phyloP scores from a whole-genome alignment of 352 stramenopile species.

The Hyphochytrium catenoides region DNA sequence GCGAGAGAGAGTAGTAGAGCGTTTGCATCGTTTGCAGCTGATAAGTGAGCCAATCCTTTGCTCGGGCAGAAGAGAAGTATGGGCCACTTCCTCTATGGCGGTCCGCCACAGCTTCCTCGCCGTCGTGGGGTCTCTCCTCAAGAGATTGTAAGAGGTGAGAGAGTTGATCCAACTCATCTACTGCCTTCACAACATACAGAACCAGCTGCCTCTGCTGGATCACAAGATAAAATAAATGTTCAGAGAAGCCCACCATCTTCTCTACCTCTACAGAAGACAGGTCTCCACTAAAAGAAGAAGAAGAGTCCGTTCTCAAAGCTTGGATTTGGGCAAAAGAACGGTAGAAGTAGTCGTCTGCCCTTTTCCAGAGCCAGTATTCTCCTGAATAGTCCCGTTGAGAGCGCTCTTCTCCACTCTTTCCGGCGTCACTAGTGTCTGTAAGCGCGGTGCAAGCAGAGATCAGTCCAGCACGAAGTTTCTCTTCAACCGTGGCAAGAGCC shows the following conservation, averaged over 20 bases:
- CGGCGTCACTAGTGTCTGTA: too few species aligned
- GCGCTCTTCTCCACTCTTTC: too few species aligned
- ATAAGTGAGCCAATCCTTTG: too few species aligned
- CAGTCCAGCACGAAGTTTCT: too few species aligned
- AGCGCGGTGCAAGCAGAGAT: too few species aligned
- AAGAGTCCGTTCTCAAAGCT: constrained; percentile 38
- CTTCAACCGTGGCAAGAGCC: too few species aligned
- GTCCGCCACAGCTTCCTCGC: too few species aligned
- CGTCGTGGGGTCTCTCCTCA: constrained; percentile 22
- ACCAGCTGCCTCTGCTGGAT: constrained; percentile 62
- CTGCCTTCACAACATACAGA: constrained; percentile 21
- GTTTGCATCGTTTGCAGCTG: too few species aligned
- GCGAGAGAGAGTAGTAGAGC: too few species aligned
- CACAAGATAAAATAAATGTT: constrained; percentile 65
- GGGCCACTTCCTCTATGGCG: too few species aligned
- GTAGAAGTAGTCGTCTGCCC: constrained; percentile 66
- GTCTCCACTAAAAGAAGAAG: constrained; percentile 58
- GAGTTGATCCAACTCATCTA: constrained; percentile 9
- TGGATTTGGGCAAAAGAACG: constrained; percentile 47
- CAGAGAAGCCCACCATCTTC: constrained; percentile 58
- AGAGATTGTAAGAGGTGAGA: constrained; percentile 14
- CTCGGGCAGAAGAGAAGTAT: too few species aligned
- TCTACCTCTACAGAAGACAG: constrained; percentile 48
- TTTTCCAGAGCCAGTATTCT: constrained; percentile 61
- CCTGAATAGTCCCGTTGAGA: too few species aligned